Base-by-base conservation (phyloP, 1,139 yeast genomes). In the Kodamaea ohmeri region DNA sequence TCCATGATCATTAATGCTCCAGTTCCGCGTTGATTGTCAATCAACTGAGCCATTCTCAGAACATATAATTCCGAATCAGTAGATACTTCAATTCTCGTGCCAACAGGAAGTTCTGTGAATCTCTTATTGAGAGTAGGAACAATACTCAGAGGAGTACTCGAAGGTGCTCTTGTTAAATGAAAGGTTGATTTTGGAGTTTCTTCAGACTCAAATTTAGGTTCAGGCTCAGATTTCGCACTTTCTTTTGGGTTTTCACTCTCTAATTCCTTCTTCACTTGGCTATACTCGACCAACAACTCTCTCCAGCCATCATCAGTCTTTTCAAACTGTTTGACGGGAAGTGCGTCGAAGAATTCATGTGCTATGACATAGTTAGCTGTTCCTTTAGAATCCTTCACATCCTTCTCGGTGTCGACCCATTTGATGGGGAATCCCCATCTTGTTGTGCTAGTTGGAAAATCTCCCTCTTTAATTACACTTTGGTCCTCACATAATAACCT, bases 321-420 rank as follows among this genome's bases (percentile, higher is more conserved):
- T 39, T 76, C 72, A 53, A 84, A 87, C 45, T 82, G 74, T 47
- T 83, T 80, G 18, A 87, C 80, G 0, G 96, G 95, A 42, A 87
- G 66, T 0, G 96, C 95, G 61, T 87, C 96, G 54, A 83, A 87
- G 52, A 87, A 87, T 55, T 87, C 96, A 55, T 87, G 96, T 0
- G 95, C 95, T 38, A 87, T 56, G 6, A 85, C 67, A 53, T 76
- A 86, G 44, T 85, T 83, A 26, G 87, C 75, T 2, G 48, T 44
- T 1, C 58, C 49, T 3, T 25, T 30, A 4, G 65, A 65, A 1
- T 58, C 54, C 6, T 64, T 61, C 8, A 81, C 58, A 42, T 79
- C 83, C 43, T 71, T 70, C 41, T 84, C 85, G 12, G 82, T 79
- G 43, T 81, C 86, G n/a, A 75, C 70, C 96, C 96, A 87, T 25